Conservation (phyloP, 1,139 yeast species). For the Scheffersomyces titani region DNA sequence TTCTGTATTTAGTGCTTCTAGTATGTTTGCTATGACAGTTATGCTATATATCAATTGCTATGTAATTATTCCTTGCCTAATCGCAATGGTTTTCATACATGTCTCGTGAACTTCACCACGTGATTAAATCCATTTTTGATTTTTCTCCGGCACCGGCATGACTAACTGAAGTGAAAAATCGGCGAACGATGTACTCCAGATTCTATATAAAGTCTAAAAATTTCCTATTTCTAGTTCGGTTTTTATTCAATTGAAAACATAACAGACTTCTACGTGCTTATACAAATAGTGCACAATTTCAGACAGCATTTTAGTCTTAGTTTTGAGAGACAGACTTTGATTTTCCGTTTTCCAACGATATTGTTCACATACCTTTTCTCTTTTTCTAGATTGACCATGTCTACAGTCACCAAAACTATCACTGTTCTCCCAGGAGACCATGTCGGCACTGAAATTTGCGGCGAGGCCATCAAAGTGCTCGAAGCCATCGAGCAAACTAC, state of each 20-base stretch:
- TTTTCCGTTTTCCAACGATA: background rate
- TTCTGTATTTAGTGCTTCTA: background rate
- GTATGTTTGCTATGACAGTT: background rate
- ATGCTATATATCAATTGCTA: background rate
- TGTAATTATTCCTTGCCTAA: background rate
- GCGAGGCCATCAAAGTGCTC: conserved; percentile 89
- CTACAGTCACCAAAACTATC: conserved; percentile 54
- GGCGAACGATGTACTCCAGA: background rate
- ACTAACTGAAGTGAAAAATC: background rate
- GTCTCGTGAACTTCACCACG: background rate
- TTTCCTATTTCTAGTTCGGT: background rate
- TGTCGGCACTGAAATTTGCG: conserved; percentile 87
- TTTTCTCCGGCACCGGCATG: background rate
- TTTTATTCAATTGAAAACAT: background rate
- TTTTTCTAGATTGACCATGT: background rate
- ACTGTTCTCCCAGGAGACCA: conserved; percentile 96
- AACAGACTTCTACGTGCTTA: too few species aligned
- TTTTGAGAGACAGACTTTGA: background rate
- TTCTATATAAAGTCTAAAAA: background rate
- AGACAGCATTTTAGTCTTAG: background rate
- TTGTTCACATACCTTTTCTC: background rate
- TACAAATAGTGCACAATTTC: background rate
- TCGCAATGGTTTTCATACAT: background rate
- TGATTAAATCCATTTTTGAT: background rate
- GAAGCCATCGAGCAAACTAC: conserved; percentile 69